Conservation (phyloP, 805 yeast genomes). For the Metschnikowia corniflorae region DNA sequence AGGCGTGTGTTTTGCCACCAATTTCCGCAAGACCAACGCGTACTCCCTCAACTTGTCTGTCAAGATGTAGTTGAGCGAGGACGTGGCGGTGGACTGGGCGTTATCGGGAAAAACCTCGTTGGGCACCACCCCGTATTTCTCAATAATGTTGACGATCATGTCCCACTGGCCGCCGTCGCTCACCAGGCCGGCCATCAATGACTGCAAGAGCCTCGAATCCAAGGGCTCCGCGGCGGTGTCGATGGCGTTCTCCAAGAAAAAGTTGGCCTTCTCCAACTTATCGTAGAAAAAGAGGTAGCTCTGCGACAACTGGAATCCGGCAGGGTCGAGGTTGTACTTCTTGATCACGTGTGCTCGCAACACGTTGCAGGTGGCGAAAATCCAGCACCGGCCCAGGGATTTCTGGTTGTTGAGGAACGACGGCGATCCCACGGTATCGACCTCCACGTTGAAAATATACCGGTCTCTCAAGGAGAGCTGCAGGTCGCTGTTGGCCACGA, state of each 20-base stretch:
- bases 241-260: constrained; percentile 70
- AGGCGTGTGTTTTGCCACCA: constrained; percentile 41
- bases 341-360: constrained; percentile 61
- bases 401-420: constrained; percentile 53
- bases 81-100: constrained; percentile 52
- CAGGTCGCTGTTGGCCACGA: constrained; percentile 35
- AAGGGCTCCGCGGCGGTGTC: constrained; percentile 64
- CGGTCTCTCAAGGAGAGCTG: constrained; percentile 21
- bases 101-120: constrained; percentile 71
- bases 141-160: constrained; percentile 72
- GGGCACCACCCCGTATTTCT: constrained; percentile 82
- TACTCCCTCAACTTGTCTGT: constrained; percentile 72
- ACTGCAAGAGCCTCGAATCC: constrained; percentile 69
- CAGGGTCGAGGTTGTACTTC: constrained; percentile 50
- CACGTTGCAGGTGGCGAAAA: constrained; percentile 78
- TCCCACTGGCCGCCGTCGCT: constrained; percentile 88
- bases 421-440: constrained; percentile 36
- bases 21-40: constrained; percentile 64
- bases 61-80: constrained; percentile 55
- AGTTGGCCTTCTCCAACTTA: constrained; percentile 80
- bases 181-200: constrained; percentile 61
- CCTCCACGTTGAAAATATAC: constrained; percentile 36
- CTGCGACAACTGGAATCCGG: constrained; percentile 70
- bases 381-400: constrained; percentile 82
- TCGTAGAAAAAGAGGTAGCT: constrained; percentile 80